Conservation (phyloP, 139 green algal genomes). For the Choricystis sp. region DNA sequence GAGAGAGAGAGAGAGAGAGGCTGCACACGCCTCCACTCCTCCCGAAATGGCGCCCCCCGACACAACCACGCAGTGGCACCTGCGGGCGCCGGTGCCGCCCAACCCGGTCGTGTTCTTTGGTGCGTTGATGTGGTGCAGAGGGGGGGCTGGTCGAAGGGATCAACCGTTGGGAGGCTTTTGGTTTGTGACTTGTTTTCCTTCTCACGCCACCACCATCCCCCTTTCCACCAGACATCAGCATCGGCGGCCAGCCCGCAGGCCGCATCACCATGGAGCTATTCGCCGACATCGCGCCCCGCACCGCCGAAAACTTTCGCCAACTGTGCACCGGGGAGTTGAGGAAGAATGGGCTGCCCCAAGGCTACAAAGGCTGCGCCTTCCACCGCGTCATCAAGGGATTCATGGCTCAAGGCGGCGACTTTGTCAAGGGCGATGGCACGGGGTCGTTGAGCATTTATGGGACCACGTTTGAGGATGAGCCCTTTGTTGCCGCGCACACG, state of each 20-base stretch:
- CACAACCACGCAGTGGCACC: constrained; percentile 77
- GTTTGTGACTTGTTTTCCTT: not conserved
- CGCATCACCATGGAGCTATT: constrained; percentile 87
- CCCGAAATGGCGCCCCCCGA: too few species aligned
- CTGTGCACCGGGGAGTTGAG: constrained; percentile 89
- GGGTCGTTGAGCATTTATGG: constrained; percentile 90
- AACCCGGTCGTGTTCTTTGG: constrained; percentile 93
- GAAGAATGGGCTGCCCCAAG: constrained; percentile 52
- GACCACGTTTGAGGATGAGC: constrained; percentile 82
- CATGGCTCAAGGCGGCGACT: constrained; percentile 90
- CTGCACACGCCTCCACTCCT: too few species aligned
- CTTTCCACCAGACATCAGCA: constrained; percentile 58
- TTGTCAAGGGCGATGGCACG: constrained; percentile 85
- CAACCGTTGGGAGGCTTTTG: too few species aligned
- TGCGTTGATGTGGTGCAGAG: too few species aligned
- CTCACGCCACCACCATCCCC: not conserved
- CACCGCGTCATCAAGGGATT: constrained; percentile 77
- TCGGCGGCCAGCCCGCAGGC: constrained; percentile 55
- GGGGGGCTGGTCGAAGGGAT: too few species aligned
- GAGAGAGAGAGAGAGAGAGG: too few species aligned
- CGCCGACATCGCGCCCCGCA: constrained; percentile 70
- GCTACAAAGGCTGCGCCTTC: constrained; percentile 51
- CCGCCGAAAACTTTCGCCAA: constrained; percentile 79
- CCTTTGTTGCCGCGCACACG: constrained; percentile 86
- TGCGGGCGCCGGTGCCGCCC: constrained; percentile 30